A percentile compares a stretch with the other conserved stretches of the same genome.
phyloP scores from a whole-genome alignment of 2,329 filamentous ascomycete species.

The Drechslera avenae region DNA sequence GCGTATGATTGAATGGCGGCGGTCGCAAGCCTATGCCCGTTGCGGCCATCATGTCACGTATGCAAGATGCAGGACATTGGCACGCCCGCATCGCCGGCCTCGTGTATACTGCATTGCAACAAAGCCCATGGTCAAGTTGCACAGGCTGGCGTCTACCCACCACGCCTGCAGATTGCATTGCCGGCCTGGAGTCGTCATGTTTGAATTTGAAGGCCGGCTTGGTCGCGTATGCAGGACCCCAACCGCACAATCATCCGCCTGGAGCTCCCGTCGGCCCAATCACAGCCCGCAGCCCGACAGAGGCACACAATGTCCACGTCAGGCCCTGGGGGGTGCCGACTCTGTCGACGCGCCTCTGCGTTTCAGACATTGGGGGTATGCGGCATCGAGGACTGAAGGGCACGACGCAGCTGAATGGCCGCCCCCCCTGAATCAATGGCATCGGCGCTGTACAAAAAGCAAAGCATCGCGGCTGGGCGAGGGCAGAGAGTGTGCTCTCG shows the following conservation, averaged over 20 bases:
- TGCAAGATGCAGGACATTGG: conserved; percentile 11
- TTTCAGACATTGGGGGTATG: conserved; percentile 32
- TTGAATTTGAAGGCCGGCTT: conserved; percentile 8
- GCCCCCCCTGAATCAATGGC: conserved; percentile 20
- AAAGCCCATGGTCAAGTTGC: background rate
- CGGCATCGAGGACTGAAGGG: conserved; percentile 5
- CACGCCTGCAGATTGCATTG: no score
- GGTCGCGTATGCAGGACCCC: conserved; percentile 8
- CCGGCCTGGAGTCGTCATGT: no score
- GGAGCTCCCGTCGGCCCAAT: conserved; percentile 22
- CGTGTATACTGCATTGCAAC: background rate
- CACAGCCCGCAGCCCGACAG: conserved; percentile 6
- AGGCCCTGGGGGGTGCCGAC: conserved; percentile 30
- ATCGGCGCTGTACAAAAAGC: conserved; percentile 12
- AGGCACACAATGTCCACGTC: conserved; percentile 34
- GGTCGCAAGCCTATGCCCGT: conserved; percentile 14
- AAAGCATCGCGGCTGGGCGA: conserved; percentile 13
- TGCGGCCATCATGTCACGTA: conserved; percentile 3
- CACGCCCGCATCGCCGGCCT: conserved; percentile 5
- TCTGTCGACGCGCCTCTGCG: conserved; percentile 37
- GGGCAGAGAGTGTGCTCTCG: background rate
- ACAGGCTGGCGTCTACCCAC: no score
- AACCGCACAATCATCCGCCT: conserved; percentile 23
- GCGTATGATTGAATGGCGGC: conserved; percentile 25
- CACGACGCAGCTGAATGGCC: conserved; percentile 5